Conservation (phyloP, 495 filamentous ascomycete species). For the Neurospora sp. region DNA sequence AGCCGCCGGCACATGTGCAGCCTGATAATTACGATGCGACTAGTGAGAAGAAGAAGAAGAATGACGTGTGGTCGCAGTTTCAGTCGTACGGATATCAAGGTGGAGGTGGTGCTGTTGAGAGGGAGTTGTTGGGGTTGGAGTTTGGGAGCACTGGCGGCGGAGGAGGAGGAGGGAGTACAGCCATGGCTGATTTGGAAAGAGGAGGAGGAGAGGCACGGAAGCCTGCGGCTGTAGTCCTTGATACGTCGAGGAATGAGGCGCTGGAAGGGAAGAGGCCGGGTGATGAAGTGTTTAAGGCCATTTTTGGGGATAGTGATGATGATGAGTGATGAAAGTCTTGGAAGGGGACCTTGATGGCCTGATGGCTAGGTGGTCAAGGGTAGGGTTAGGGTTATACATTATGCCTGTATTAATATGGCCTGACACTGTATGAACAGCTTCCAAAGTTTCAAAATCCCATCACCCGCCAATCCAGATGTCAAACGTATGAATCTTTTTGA, state of each 20-base stretch:
- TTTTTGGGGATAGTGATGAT: slow-evolving; percentile 85
- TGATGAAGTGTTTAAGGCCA: slow-evolving; percentile 85
- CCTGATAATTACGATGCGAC: slow-evolving; percentile 40
- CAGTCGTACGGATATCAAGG: slow-evolving; percentile 2
- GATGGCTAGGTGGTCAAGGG: not conserved
- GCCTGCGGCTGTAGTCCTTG: slow-evolving; percentile 31
- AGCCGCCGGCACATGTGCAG: slow-evolving; percentile 61
- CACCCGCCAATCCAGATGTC: not conserved
- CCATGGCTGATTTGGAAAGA: not conserved
- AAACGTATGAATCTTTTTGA: too few relatives aligned
- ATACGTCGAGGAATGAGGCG: slow-evolving; percentile 77
- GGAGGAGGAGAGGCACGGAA: not conserved
- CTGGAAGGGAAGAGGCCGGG: slow-evolving; percentile 71
- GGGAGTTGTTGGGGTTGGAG: slow-evolving; percentile 5
- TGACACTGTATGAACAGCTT: not conserved
- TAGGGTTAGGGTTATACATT: not conserved
- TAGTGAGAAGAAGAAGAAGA: slow-evolving; percentile 26
- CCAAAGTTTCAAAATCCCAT: not conserved
- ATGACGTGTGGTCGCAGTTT: slow-evolving; percentile 26
- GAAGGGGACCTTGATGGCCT: not conserved
- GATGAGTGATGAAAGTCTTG: slow-evolving; percentile 35
- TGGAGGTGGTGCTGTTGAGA: not conserved
- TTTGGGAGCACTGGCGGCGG: slow-evolving; percentile 5
- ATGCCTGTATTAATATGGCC: too few relatives aligned
- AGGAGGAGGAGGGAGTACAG: slow-evolving; percentile 23